Conservation (phyloP, 768 basidiomycete genomes). For the Mycena amicta region DNA sequence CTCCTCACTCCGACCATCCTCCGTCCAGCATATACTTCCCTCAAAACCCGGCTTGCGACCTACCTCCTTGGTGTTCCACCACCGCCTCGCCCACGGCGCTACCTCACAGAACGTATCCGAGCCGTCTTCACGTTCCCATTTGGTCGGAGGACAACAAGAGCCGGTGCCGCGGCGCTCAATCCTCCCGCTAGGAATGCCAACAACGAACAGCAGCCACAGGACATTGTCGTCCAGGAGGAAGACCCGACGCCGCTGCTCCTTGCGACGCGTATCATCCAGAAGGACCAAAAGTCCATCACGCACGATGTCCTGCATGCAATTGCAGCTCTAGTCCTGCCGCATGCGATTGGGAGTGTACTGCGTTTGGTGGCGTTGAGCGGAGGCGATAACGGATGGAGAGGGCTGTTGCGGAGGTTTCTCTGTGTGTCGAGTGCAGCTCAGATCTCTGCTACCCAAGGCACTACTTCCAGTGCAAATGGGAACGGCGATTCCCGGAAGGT, state of each 20-base stretch:
- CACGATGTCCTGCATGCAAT: conserved; percentile 27
- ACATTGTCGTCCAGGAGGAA: conserved; percentile 6
- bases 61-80: conserved; percentile 30
- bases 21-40: conserved; percentile 32
- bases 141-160: not conserved
- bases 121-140: conserved; percentile 32
- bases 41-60: conserved; percentile 28
- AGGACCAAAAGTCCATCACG: conserved; percentile 18
- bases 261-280: conserved; percentile 12
- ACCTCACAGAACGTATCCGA: conserved; percentile 24
- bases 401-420: conserved; percentile 37
- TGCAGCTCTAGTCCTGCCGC: conserved; percentile 11
- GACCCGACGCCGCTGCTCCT: conserved; percentile 17
- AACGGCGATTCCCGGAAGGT: no score
- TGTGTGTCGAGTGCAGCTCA: no score
- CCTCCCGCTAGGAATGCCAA: no score
- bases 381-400: conserved; percentile 28
- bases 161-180: not conserved
- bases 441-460: no score
- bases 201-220: conserved; percentile 26
- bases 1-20: conserved; percentile 35
- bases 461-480: no score
- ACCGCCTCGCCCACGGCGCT: conserved; percentile 21
- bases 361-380: conserved; percentile 12
- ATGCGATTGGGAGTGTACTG: conserved; percentile 26